phyloP scores from a whole-genome alignment of 179 eudicot species.

The Corrigiola litoralis region DNA sequence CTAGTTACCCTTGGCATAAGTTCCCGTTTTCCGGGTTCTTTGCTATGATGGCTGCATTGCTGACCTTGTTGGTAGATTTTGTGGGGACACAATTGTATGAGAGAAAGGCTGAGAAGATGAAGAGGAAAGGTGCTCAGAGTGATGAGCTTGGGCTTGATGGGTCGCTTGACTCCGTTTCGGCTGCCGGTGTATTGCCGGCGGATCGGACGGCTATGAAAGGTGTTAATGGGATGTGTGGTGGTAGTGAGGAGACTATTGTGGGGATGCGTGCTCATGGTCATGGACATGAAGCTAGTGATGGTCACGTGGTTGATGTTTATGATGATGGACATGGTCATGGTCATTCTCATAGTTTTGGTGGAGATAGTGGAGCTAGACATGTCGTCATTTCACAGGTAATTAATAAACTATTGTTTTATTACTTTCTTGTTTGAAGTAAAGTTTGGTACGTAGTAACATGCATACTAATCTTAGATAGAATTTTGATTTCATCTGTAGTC shows the following conservation, averaged over 20 bases:
- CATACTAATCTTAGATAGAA: background rate
- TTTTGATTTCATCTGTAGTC: background rate
- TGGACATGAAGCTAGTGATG: slow-evolving; percentile 14
- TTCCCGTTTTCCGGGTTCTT: slow-evolving; percentile 42
- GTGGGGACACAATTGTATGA: slow-evolving; percentile 46
- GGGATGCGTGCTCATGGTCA: slow-evolving; percentile 33
- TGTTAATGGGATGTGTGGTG: slow-evolving; percentile 10
- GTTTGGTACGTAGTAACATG: background rate
- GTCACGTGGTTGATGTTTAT: slow-evolving; percentile 24
- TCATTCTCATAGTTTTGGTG: slow-evolving; percentile 30
- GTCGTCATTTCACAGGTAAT: slow-evolving; percentile 42
- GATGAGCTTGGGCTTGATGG: slow-evolving; percentile 32
- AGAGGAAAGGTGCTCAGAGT: slow-evolving; percentile 16
- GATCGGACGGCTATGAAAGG: slow-evolving; percentile 22
- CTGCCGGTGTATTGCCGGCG: slow-evolving; percentile 28
- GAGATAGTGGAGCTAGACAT: slow-evolving; percentile 25
- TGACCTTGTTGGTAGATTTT: slow-evolving; percentile 38
- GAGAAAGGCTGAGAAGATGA: slow-evolving; percentile 27
- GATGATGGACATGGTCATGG: slow-evolving; percentile 28
- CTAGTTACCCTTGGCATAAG: slow-evolving; percentile 34
- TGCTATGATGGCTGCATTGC: slow-evolving; percentile 42
- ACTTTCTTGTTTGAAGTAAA: background rate
- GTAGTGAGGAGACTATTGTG: slow-evolving; percentile 31
- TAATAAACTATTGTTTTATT: background rate
- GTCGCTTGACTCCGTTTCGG: slow-evolving; percentile 35